Conservation (phyloP, 2,329 filamentous ascomycete genomes). For the Leptographium procerum region DNA sequence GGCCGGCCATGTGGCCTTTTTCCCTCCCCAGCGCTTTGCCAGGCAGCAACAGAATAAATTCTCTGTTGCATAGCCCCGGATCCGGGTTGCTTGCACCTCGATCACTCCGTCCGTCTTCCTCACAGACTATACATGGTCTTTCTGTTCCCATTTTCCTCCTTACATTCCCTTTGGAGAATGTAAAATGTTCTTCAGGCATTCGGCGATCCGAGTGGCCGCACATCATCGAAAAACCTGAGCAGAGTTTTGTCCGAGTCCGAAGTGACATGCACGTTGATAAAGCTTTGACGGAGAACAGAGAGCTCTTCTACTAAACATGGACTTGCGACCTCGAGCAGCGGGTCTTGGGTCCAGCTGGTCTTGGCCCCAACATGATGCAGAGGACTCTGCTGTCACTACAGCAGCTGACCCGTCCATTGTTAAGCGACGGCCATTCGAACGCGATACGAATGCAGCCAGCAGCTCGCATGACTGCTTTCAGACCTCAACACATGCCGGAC, state of each 20-base stretch:
- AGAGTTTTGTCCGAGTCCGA: background rate
- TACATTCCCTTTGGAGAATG: background rate
- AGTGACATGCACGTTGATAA: background rate
- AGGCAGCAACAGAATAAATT: no score
- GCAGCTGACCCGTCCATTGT: background rate
- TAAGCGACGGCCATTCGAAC: background rate
- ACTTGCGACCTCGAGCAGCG: background rate
- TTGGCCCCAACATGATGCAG: background rate
- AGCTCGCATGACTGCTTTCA: background rate
- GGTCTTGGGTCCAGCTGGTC: conserved; percentile 4
- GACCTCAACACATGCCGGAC: background rate
- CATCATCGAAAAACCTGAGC: background rate
- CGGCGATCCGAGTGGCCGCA: conserved; percentile 3
- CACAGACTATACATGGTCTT: background rate
- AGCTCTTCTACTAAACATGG: conserved; percentile 1
- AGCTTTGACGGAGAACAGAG: background rate
- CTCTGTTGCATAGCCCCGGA: no score
- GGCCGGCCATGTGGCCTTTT: background rate
- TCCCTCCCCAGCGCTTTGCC: no score
- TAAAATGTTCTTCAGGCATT: background rate
- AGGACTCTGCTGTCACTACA: background rate
- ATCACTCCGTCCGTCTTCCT: background rate
- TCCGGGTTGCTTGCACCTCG: no score
- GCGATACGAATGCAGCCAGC: background rate
- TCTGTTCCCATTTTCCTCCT: background rate